phyloP scores from a whole-genome alignment of 805 yeast genomes.

The Zygosaccharomyces kombuchaensis region DNA sequence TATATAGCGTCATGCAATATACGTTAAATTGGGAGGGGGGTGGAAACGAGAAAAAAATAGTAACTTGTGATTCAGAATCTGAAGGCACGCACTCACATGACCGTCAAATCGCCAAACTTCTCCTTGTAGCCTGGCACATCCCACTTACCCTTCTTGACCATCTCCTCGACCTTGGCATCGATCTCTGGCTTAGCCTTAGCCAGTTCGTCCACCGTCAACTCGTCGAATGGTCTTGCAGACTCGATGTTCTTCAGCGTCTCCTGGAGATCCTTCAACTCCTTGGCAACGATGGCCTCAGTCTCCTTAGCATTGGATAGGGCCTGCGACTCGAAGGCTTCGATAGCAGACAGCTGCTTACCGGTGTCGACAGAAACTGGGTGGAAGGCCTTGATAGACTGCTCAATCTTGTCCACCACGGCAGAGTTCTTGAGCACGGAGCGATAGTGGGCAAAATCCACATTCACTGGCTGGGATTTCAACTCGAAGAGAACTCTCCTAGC shows the following conservation, averaged over 20 bases:
- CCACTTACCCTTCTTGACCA: conserved; percentile 97
- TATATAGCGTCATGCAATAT: conserved; percentile 6
- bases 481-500: conserved; percentile 79
- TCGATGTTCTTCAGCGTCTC: conserved; percentile 90
- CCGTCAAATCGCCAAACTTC: conserved; percentile 94
- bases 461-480: conserved; percentile 66
- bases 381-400: conserved; percentile 69
- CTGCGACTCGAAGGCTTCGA: conserved; percentile 89
- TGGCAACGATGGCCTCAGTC: conserved; percentile 83
- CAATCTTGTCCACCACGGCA: conserved; percentile 73
- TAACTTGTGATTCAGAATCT: too few relatives aligned
- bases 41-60: not conserved
- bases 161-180: conserved; percentile 89
- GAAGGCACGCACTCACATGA: conserved; percentile 49
- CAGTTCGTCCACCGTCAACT: conserved; percentile 92
- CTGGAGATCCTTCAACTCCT: conserved; percentile 80
- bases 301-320: conserved; percentile 93
- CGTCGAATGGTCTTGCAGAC: conserved; percentile 95
- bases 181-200: conserved; percentile 95
- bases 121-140: conserved; percentile 97
- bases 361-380: conserved; percentile 83
- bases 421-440: conserved; percentile 76
- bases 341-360: conserved; percentile 83
- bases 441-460: conserved; percentile 79
- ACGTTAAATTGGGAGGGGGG: not conserved